Percentiles rank a stretch among this genome's conserved stretches.
Conservation (phyloP, 2,329 filamentous ascomycete genomes). For the Onygena corvina region DNA sequence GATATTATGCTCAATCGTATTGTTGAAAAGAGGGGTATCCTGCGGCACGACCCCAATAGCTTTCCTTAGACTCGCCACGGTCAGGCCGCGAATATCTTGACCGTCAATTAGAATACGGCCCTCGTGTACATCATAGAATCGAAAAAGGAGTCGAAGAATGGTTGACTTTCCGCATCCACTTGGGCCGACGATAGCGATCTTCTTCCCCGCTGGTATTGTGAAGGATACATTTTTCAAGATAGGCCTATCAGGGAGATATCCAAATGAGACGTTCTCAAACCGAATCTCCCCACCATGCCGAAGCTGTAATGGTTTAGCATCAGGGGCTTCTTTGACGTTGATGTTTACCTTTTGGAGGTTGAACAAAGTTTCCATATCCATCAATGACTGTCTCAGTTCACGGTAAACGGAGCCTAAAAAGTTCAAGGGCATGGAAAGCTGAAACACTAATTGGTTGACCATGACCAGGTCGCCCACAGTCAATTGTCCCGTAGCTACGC, state of each 20-base stretch:
- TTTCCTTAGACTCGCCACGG: slow-evolving; percentile 66
- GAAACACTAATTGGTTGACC: slow-evolving; percentile 98
- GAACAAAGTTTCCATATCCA: slow-evolving; percentile 98
- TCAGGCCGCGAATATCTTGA: slow-evolving; percentile 78
- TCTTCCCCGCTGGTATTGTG: slow-evolving; percentile 89
- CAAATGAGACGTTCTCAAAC: slow-evolving; percentile 92
- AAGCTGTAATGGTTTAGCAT: slow-evolving; percentile 61
- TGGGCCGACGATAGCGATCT: slow-evolving; percentile 88
- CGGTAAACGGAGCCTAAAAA: slow-evolving; percentile 97
- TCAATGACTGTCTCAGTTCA: slow-evolving; percentile 80
- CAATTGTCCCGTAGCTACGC: slow-evolving; percentile 66
- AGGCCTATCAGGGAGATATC: slow-evolving; percentile 73
- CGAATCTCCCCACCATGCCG: slow-evolving; percentile 72
- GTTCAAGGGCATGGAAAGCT: slow-evolving; percentile 91
- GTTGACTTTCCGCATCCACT: slow-evolving; percentile 96
- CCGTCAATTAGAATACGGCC: slow-evolving; percentile 85
- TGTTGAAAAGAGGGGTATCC: slow-evolving; percentile 94
- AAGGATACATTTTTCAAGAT: slow-evolving; percentile 76
- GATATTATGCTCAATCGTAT: slow-evolving; percentile 91
- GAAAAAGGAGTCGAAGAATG: slow-evolving; percentile 77
- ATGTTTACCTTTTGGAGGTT: slow-evolving; percentile 95
- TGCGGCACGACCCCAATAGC: slow-evolving; percentile 93
- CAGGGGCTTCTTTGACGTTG: slow-evolving; percentile 61
- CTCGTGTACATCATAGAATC: slow-evolving; percentile 78
- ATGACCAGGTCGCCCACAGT: slow-evolving; percentile 95